Conservation (phyloP, 495 filamentous ascomycete species). For the Tetracladium marchalianum region DNA sequence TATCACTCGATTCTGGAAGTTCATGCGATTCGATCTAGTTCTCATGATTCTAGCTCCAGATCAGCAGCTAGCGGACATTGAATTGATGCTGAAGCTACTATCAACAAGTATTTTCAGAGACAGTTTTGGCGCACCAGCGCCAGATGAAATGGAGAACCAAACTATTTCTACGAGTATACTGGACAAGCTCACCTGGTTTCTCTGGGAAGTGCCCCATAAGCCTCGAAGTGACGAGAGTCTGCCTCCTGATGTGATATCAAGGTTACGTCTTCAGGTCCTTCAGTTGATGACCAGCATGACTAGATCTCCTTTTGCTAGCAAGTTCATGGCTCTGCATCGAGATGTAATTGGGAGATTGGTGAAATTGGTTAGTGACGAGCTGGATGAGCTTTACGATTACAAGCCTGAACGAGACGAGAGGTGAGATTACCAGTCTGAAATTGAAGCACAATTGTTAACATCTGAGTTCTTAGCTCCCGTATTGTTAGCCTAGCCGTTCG, state of each 20-base stretch:
- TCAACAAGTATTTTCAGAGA: slow-evolving; percentile 17
- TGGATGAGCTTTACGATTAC: slow-evolving; percentile 19
- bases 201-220: slow-evolving; percentile 11
- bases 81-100: slow-evolving; percentile 16
- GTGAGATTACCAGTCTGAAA: slow-evolving; percentile 2
- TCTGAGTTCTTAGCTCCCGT: slow-evolving; percentile 7
- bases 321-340: slow-evolving; percentile 11
- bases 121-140: slow-evolving; percentile 14
- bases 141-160: not conserved
- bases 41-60: slow-evolving; percentile 14
- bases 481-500: slow-evolving; percentile 13
- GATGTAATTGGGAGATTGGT: slow-evolving; percentile 14
- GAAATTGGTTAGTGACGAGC: slow-evolving; percentile 17
- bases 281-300: slow-evolving; percentile 15
- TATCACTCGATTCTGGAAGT: slow-evolving; percentile 17
- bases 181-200: slow-evolving; percentile 12
- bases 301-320: slow-evolving; percentile 11
- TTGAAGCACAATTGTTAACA: not conserved
- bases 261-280: slow-evolving; percentile 13
- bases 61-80: slow-evolving; percentile 10
- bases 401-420: slow-evolving; percentile 11
- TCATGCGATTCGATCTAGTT: slow-evolving; percentile 17
- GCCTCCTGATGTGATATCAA: not conserved
- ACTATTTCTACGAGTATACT: slow-evolving; percentile 8
- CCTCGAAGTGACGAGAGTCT: slow-evolving; percentile 4